Evolutionary conservation across 495 filamentous ascomycete genomes (phyloP).

Genomic region (Parathielavia appendiculata): DNA sequence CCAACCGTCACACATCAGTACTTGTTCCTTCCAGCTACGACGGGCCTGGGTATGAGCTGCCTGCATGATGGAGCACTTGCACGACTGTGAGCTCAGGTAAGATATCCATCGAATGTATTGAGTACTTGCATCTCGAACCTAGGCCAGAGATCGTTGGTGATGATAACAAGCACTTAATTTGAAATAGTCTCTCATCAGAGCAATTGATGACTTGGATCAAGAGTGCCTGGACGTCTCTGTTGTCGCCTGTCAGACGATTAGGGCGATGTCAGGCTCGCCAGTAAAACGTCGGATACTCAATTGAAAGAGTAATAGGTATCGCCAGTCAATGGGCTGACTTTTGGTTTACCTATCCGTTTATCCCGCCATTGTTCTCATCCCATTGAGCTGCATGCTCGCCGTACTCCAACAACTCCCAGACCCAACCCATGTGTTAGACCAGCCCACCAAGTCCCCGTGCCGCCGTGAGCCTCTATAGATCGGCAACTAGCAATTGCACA

Average conservation of each 20-base stretch:
- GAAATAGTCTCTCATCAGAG: no score
- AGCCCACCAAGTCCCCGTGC: constrained; percentile 2
- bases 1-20: neutral
- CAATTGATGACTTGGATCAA: no score
- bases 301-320: neutral
- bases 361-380: neutral
- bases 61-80: no score
- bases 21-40: neutral
- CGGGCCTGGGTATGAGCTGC: neutral
- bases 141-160: no score
- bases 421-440: constrained; percentile 4
- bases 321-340: neutral
- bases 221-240: no score
- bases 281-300: neutral
- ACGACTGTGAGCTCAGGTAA: no score
- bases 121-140: no score
- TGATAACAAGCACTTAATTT: no score
- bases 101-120: no score
- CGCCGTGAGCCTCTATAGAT: neutral
- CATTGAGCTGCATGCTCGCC: neutral
- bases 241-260: no score
- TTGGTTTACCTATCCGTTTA: constrained; percentile 8
- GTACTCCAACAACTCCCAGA: constrained; percentile 15
- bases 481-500: neutral
- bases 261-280: no score